Conservation (phyloP, 495 filamentous ascomycete genomes). For the Paragyromitra xinjiangensis region DNA sequence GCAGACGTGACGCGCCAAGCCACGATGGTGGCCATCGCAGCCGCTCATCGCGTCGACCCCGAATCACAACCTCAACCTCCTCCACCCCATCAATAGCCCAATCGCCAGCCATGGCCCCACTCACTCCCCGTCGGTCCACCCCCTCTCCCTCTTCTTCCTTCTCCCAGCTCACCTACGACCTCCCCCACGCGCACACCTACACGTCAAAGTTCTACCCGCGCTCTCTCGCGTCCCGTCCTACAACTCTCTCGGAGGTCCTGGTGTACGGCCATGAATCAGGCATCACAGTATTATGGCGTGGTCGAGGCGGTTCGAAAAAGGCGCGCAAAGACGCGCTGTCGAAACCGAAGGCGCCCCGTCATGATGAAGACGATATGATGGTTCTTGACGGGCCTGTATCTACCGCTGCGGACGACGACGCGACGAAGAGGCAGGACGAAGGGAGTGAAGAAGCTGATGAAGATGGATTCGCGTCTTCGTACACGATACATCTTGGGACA, state of each 20-base stretch:
- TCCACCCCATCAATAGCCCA: not conserved
- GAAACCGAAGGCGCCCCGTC: constrained; percentile 48
- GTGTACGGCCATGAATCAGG: constrained; percentile 49
- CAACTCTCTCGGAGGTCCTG: constrained; percentile 44
- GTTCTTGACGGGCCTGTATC: constrained; percentile 60
- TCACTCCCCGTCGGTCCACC: constrained; percentile 9
- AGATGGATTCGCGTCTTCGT: constrained; percentile 47
- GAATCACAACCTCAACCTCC: constrained; percentile 23
- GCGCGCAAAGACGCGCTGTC: constrained; percentile 64
- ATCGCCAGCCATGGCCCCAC: constrained; percentile 35
- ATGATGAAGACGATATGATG: constrained; percentile 65
- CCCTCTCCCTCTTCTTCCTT: constrained; percentile 27
- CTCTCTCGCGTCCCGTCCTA: constrained; percentile 47
- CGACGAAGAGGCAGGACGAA: constrained; percentile 61
- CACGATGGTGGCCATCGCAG: constrained; percentile 35
- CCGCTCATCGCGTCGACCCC: constrained; percentile 40
- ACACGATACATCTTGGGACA: constrained; percentile 55
- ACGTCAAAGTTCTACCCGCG: constrained; percentile 50
- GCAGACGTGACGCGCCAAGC: constrained; percentile 40
- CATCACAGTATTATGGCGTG: constrained; percentile 44
- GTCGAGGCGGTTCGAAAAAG: constrained; percentile 1
- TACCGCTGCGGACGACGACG: constrained; percentile 59
- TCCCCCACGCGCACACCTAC: constrained; percentile 42
- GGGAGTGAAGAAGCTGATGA: constrained; percentile 41
- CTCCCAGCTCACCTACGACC: constrained; percentile 48